Base-by-base conservation (phyloP, 306 rosid species). In the Biancaea sappan region DNA sequence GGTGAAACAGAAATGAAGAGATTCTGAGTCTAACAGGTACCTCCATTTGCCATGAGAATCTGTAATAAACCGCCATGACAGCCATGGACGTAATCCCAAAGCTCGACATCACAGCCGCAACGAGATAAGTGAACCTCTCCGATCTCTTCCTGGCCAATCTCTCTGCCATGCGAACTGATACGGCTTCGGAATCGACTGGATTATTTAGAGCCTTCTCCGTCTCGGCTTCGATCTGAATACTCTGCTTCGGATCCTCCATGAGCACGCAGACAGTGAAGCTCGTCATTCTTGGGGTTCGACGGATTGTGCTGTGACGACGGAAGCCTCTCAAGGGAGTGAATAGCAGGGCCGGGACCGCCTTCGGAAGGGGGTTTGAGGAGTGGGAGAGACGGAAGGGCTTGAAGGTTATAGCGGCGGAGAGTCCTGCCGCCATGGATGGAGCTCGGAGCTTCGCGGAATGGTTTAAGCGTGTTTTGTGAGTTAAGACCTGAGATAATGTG, bases 41-140 rank as follows among this genome's bases (percentile, higher is more conserved):
- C 97, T 90, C 96, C 95, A 90, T 87, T 94, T 94, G 99, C 99
- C 99, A 94, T 24, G 87, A 77, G 79, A 92, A 94, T 80, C 99
- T 84, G 25, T 80, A 94, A 65, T 94, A 94, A 79, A 94, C 97
- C 8, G 99, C 74, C 63, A 94, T 48, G 37, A 90, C 83, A 6
- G 96, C 97, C 99, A 94, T 83, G 71, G 97, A 92, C 18, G 96
- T 94, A 73, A 94, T 78, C 1, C 96, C 99, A 0, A 92, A 79
- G 83, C 84, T 94, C 6, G 99, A 94, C 96, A 94, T 78, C 2
- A 94, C 83, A 1, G 99, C 99, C 0, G 99, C 97, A 1, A 94
- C 63, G 3, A 94, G 91, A 69, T 92, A 94, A 2, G 96, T 87
- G 34, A 79, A 84, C 73, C 97, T 86, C 79, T 92, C 99, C 0